A percentile compares a stretch with the other conserved stretches of the same genome.
phyloP scores from a whole-genome alignment of 2,329 filamentous ascomycete species.

The Paracoccidioides brasiliensis region DNA sequence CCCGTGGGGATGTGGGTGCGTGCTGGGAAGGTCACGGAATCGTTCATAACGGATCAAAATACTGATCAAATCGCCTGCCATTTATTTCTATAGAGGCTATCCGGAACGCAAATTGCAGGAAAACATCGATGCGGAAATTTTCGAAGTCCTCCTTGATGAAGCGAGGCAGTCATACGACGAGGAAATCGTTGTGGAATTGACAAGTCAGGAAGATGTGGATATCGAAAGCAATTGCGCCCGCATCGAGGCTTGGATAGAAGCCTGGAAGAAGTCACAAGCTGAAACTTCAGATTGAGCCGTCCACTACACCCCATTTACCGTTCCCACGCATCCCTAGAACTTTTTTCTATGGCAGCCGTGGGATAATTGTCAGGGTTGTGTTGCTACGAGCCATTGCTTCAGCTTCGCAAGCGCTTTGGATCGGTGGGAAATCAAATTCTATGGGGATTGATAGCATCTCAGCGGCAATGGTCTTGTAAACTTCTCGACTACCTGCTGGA shows the following conservation, averaged over 20 bases:
- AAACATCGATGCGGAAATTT: conserved; percentile 94
- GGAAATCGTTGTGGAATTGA: conserved; percentile 78
- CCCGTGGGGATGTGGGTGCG: no score
- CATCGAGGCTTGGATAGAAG: conserved; percentile 65
- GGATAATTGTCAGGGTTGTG: conserved; percentile 12
- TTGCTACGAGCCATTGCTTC: conserved; percentile 59
- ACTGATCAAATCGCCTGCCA: not conserved
- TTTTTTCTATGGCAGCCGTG: conserved; percentile 5
- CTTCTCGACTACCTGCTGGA: not conserved
- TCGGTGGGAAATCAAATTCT: conserved; percentile 85
- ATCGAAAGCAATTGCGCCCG: conserved; percentile 81
- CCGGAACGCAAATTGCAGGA: conserved; percentile 80
- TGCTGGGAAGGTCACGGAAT: not conserved
- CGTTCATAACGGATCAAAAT: not conserved
- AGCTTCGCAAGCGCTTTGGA: conserved; percentile 77
- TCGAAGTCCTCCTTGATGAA: conserved; percentile 86
- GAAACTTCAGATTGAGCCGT: conserved; percentile 17
- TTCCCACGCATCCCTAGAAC: not conserved
- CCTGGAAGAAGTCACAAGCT: conserved; percentile 55
- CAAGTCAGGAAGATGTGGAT: conserved; percentile 67
- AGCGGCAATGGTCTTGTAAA: not conserved
- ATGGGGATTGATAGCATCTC: conserved; percentile 2
- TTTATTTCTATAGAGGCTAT: conserved; percentile 49
- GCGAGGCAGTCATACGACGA: conserved; percentile 75
- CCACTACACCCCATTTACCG: not conserved